Evolutionary conservation across 441 rosid species (phyloP), one percentile per base, ranked within the genome.

Genomic region (Sinapis alba): DNA sequence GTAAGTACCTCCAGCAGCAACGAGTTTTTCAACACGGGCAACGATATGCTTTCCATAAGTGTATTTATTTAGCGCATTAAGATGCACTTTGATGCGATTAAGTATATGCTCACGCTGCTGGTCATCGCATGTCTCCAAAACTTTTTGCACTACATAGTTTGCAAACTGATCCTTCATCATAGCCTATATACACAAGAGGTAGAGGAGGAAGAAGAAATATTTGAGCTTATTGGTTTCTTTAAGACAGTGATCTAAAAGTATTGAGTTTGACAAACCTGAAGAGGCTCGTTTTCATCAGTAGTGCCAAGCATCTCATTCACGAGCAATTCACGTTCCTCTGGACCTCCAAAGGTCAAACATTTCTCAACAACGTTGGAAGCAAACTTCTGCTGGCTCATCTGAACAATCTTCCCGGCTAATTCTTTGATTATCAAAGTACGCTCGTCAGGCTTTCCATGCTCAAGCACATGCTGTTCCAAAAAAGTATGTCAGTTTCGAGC

Each of bases 21-120:
- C 93, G 43, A 96, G 98, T 83, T 96, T 96, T 86, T 96, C 99
- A 65, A 93, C 98, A 65, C 99, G 97, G 0, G 97, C 95, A 81
- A 96, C 99, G 0, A 96, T 96, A 77, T 96, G 98, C 83, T 96
- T 91, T 72, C 99, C 99, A 0, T 93, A 93, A 6, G 99, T 96
- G 86, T 93, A 96, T 78, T 91, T 95, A 90, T 95, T 93, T 73
- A 95, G 77, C 47, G 98, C 97, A 73, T 84, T 95, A 71, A 95
- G 79, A 83, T 95, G 99, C 76, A 95, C 89, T 84, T 90, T 93
- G 41, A 95, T 90, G 16, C 99, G 93, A 1, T 91, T 79, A 60
- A 93, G 98, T 68, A 95, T 93, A 80, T 88, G 83, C 84, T 95
- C 99, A 0, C 93, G 97, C 54, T 86, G 95, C 54, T 90, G 97